phyloP scores from a whole-genome alignment of 352 stramenopile species.

The Pythium insidiosum region DNA sequence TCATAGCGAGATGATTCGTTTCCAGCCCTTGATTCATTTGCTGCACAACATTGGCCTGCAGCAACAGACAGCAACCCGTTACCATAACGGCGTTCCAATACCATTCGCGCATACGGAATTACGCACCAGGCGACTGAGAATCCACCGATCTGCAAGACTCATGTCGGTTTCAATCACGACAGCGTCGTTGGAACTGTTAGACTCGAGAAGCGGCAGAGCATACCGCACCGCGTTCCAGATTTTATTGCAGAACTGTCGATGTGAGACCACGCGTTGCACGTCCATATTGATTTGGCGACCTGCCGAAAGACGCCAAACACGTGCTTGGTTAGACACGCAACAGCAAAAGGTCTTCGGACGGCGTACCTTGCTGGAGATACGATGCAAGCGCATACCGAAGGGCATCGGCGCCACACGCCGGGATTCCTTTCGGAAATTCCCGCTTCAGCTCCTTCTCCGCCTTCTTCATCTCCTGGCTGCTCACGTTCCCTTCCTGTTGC shows the following conservation, averaged over 20 bases:
- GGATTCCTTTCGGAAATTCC: constrained; percentile 98
- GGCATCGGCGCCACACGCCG: constrained; percentile 96
- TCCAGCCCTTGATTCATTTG: constrained; percentile 59
- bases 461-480: constrained; percentile 90
- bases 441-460: constrained; percentile 93
- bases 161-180: constrained; percentile 22
- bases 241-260: constrained; percentile 88
- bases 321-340: no score
- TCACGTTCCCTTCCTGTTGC: constrained; percentile 47
- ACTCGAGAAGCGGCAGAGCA: constrained; percentile 53
- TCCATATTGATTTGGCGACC: constrained; percentile 87
- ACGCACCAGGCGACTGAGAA: constrained; percentile 77
- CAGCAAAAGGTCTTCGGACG: not conserved
- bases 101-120: no score
- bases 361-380: constrained; percentile 85
- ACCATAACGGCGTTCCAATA: no score
- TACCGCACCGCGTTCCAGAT: constrained; percentile 84
- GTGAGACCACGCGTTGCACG: constrained; percentile 73
- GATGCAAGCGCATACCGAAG: constrained; percentile 96
- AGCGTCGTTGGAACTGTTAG: no score
- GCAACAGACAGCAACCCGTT: no score
- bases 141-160: constrained; percentile 70
- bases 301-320: no score
- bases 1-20: constrained; percentile 57
- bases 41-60: constrained; percentile 43